Evolutionary conservation across 371 early-diverging fungal species (phyloP), one percentile per base, ranked within the genome.

Genomic region (Apophysomyces sp.): DNA sequence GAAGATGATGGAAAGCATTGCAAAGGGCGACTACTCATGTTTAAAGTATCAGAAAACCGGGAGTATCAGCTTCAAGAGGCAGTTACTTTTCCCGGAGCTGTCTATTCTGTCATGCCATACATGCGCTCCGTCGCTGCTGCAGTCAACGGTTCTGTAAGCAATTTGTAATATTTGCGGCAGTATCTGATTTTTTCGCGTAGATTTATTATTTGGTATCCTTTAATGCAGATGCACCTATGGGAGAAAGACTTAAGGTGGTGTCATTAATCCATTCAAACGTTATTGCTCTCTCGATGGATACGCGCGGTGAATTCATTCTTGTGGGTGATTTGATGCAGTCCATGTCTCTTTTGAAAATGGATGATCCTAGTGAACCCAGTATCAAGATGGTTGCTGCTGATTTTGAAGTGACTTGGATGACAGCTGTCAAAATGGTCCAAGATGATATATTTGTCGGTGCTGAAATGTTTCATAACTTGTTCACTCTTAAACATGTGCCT

Each of bases 291-390:
- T 68, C 72, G 4, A 52, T 94, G 44, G 85, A 90, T 12, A 78
- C 80, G 0, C 71, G 69, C 9, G 93, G 90, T 13, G 88, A 93
- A 60, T 79, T 81, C 32, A 66, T 96, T 28, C 69, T 91, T 0
- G 92, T 95, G 3, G 97, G 93, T n/a, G 98, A 98, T 71, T 49
- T 97, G 61, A 87, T 96, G 82, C 83, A 87, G 37, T 94, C 94
- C 0, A 84, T 92, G 18, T 75, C 89, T 0, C 58, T 94, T 13
- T 71, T 92, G 52, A 62, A 56, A 31, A 62, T 69, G 26, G 86
- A 81, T 59, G 76, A 81, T 18, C 63, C 74, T 12, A 55, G 63
- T 11, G 65, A 71, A 11, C 57, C 64, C 26, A 30, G 29, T 18
- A 62, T 92, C 32, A 74, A 73, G 24, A 81, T 86, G 51, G 70